A percentile compares a stretch with the other conserved stretches of the same genome.
Evolutionary conservation across 2,329 filamentous ascomycete genomes (phyloP).

Genomic region (Tolypocladium capitatum): DNA sequence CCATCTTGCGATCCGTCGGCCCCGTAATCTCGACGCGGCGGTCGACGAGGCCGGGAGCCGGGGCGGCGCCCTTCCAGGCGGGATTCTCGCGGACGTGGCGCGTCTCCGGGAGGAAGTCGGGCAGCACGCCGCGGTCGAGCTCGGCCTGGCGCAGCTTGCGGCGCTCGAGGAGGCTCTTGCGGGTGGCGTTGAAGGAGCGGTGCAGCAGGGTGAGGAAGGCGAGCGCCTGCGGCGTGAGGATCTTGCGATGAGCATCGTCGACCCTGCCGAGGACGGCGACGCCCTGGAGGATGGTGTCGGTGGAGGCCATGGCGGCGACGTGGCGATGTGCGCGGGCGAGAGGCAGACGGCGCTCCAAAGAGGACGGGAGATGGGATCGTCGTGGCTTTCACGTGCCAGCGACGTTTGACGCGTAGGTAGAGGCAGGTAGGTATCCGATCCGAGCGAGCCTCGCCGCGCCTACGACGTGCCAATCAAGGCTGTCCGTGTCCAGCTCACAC

Average conservation of each 20-base stretch:
- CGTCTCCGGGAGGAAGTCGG: slow-evolving; percentile 93
- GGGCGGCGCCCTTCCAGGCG: slow-evolving; percentile 84
- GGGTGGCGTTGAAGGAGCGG: slow-evolving; percentile 80
- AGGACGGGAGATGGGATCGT: slow-evolving; percentile 1
- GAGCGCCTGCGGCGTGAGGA: slow-evolving; percentile 79
- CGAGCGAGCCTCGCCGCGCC: slow-evolving; percentile 1
- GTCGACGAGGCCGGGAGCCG: slow-evolving; percentile 85
- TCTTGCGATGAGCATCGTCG: slow-evolving; percentile 70
- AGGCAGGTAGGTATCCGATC: slow-evolving; percentile 1
- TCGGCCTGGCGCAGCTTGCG: slow-evolving; percentile 79
- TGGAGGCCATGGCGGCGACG: slow-evolving; percentile 43
- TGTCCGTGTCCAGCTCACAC: background rate
- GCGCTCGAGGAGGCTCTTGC: slow-evolving; percentile 79
- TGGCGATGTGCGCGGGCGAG: slow-evolving; percentile 4
- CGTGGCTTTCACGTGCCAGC: slow-evolving; percentile 21
- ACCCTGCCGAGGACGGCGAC: slow-evolving; percentile 75
- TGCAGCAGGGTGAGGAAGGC: slow-evolving; percentile 91
- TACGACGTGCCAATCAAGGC: background rate
- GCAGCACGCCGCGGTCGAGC: slow-evolving; percentile 77
- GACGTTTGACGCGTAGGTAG: no score
- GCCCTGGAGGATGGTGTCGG: slow-evolving; percentile 71
- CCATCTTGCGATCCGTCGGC: slow-evolving; percentile 97
- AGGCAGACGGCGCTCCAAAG: background rate
- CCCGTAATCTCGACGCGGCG: slow-evolving; percentile 94
- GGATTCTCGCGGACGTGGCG: slow-evolving; percentile 88